phyloP scores from a whole-genome alignment of 768 basidiomycete species.

The Boletellus ananiceps region DNA sequence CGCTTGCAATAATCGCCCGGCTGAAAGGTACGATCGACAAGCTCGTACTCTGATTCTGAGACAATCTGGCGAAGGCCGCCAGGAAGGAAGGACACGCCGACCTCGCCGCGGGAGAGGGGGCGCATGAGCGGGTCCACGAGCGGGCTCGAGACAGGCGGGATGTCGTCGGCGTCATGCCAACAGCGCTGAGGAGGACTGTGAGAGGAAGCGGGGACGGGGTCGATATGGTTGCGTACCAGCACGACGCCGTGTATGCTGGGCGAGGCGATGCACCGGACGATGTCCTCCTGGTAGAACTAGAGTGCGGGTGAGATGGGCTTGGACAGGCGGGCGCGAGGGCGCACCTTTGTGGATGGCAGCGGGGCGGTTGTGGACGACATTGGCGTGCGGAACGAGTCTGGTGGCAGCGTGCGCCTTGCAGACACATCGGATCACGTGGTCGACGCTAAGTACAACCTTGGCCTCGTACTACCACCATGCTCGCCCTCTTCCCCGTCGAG shows the following conservation, averaged over 20 bases:
- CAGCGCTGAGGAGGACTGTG: slow-evolving; percentile 54
- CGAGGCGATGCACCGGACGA: slow-evolving; percentile 46
- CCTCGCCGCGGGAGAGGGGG: slow-evolving; percentile 71
- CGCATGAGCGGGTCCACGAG: slow-evolving; percentile 69
- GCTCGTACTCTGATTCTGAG: slow-evolving; percentile 58
- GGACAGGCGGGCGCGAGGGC: not conserved
- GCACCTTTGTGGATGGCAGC: slow-evolving; percentile 33
- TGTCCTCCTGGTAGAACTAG: slow-evolving; percentile 67
- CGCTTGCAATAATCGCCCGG: slow-evolving; percentile 82
- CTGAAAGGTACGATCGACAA: slow-evolving; percentile 74
- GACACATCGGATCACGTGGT: slow-evolving; percentile 19
- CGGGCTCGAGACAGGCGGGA: slow-evolving; percentile 39
- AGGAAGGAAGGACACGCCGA: slow-evolving; percentile 69
- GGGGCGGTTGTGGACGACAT: slow-evolving; percentile 27
- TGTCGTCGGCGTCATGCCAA: slow-evolving; percentile 85
- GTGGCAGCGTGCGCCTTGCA: not conserved
- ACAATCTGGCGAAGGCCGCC: slow-evolving; percentile 61
- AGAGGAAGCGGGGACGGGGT: slow-evolving; percentile 2
- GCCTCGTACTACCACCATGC: not conserved
- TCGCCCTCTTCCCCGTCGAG: slow-evolving; percentile 22
- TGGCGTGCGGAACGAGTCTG: not conserved
- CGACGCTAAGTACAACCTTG: not conserved
- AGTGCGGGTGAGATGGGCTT: not conserved
- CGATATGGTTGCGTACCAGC: slow-evolving; percentile 43
- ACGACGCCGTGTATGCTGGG: slow-evolving; percentile 55